Evolutionary conservation across 1,284 basidiomycete genomes (phyloP).

Genomic region (Boletus semigastroideus): DNA sequence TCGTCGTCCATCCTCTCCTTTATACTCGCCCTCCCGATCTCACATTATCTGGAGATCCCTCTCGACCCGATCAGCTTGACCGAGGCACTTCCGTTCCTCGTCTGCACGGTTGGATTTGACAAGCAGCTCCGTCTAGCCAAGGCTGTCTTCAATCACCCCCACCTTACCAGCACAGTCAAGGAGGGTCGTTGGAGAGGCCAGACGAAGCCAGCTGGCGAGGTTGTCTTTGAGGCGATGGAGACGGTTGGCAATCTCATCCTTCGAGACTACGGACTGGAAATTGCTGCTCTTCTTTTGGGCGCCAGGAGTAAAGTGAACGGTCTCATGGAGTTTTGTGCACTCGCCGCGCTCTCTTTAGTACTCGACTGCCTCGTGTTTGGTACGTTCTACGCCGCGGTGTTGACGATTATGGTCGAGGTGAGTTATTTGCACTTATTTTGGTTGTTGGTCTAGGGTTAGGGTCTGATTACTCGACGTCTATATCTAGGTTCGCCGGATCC

Average conservation of each 20-base stretch:
- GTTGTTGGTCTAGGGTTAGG: slow-evolving; percentile 18
- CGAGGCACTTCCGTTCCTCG: slow-evolving; percentile 96
- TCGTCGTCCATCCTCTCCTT: slow-evolving; percentile 87
- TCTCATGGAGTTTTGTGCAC: slow-evolving; percentile 91
- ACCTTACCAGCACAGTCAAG: slow-evolving; percentile 57
- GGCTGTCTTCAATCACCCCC: slow-evolving; percentile 87
- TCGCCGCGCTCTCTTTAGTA: slow-evolving; percentile 84
- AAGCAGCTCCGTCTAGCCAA: slow-evolving; percentile 92
- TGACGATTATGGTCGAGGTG: slow-evolving; percentile 95
- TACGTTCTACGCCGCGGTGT: slow-evolving; percentile 87
- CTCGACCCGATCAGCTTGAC: slow-evolving; percentile 93
- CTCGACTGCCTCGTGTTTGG: slow-evolving; percentile 90
- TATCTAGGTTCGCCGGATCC: slow-evolving; percentile 49
- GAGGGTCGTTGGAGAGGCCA: slow-evolving; percentile 43
- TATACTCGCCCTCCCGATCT: slow-evolving; percentile 83
- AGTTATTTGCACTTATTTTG: slow-evolving; percentile 28
- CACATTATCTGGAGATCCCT: slow-evolving; percentile 80
- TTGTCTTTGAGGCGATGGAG: slow-evolving; percentile 83
- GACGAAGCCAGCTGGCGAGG: slow-evolving; percentile 77
- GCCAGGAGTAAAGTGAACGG: slow-evolving; percentile 89
- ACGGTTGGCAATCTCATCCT: slow-evolving; percentile 82
- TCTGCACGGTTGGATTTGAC: slow-evolving; percentile 97
- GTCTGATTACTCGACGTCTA: slow-evolving; percentile 7
- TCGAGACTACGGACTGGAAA: slow-evolving; percentile 91
- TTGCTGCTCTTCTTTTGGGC: slow-evolving; percentile 86